Conservation (phyloP, 2,329 filamentous ascomycete species). For the Aureobasidium namibiae region DNA sequence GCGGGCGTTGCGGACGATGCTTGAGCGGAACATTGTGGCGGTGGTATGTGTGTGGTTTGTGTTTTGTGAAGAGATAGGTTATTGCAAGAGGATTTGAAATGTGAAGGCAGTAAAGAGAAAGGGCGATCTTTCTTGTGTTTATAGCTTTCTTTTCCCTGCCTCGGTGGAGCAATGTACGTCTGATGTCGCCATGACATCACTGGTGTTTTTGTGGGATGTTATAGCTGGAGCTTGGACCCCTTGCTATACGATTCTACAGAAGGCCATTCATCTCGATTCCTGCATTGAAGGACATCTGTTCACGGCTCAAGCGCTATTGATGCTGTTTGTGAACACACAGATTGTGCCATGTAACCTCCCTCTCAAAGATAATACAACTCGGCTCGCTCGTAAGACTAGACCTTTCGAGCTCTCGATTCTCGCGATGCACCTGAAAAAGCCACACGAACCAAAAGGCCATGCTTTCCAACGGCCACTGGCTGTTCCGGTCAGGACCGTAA, state of each 20-base stretch:
- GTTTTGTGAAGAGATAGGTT: not conserved
- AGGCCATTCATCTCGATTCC: not conserved
- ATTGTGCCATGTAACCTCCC: too few species aligned
- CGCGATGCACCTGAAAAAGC: too few species aligned
- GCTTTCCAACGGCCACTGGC: constrained; percentile 1
- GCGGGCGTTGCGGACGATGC: constrained; percentile 36
- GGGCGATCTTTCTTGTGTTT: constrained; percentile 2
- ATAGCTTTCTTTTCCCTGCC: not conserved
- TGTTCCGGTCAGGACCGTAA: not conserved
- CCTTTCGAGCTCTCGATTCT: not conserved
- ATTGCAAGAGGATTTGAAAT: not conserved
- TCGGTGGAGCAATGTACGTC: not conserved
- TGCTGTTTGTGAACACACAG: not conserved
- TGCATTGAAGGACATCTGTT: not conserved
- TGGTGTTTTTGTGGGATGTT: not conserved
- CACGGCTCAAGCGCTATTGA: not conserved
- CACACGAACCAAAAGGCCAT: not conserved
- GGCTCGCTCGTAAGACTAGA: not conserved
- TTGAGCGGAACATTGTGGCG: constrained; percentile 39
- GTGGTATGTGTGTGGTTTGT: not conserved
- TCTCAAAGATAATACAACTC: not conserved
- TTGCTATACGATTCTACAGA: not conserved
- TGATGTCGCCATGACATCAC: constrained; percentile 9
- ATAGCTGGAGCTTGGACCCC: not conserved
- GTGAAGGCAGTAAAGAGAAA: not conserved